Evolutionary conservation across 257 asterid genomes (phyloP), one percentile per base, ranked within the genome.

Genomic region (Scutellaria baicalensis): DNA sequence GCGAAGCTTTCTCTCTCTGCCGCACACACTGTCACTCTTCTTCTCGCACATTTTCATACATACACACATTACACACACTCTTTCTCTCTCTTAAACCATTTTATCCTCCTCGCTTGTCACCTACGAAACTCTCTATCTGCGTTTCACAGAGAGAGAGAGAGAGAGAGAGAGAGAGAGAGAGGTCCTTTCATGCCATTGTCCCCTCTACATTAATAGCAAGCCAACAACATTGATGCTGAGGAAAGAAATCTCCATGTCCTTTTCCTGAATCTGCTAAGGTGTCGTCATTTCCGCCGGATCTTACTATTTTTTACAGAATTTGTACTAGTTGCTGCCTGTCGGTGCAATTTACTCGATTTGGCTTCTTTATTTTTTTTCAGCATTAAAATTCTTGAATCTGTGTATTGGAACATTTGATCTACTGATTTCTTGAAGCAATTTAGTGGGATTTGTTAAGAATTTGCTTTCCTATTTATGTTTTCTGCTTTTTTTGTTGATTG

Each of bases 81-180:
- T 21, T 1, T 64, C 57, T 16, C 66, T 62, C 77, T 68, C 81
- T 18, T 67, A 16, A 5, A 12, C 40, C 68, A 52, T 33, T 67
- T 31, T 58, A 56, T 73, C 81, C 50, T 68, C 49, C 78, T 80
- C 83, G 77, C 86, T 74, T 83, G 52, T 74, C 70, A 44, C 43
- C 74, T 81, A 77, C 69, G 85, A 59, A 73, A 73, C 82, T 70
- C 74, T 69, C 72, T 10, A 69, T 66, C 64, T 80, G 64, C 80
- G 54, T 66, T 58, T 59, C 50, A 12, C 23, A 45, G 33, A 40
- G 56, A 13, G 67, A 5, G 69, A 59, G 51, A 38, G 52, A 49
- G 62, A 20, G 69, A 38, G 73, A 70, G 70, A 64, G 17, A 59
- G 59, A 23, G 61, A 55, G 61, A 12, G 69, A 44, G 59, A 51